Conservation (phyloP, 805 yeast genomes). For the Yamadazyma insecticola region DNA sequence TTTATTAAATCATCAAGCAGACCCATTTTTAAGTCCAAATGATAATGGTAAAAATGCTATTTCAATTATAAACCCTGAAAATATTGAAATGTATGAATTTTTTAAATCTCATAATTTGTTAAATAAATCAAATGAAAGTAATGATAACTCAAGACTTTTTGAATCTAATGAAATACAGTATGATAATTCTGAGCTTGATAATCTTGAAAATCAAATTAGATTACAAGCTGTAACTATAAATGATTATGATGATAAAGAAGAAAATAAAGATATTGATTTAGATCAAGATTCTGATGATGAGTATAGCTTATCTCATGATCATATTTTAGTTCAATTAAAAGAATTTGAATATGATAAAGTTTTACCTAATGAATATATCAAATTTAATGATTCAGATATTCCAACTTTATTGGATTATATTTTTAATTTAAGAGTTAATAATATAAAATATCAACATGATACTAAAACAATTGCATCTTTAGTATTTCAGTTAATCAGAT, state of each 20-base stretch:
- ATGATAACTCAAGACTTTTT: conserved; percentile 7
- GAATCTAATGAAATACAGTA: conserved; percentile 17
- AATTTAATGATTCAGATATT: conserved; percentile 56
- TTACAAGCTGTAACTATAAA: conserved; percentile 27
- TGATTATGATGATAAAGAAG: conserved; percentile 7
- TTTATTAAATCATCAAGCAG: conserved; percentile 62
- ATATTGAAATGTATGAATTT: conserved; percentile 50
- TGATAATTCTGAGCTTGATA: conserved; percentile 27
- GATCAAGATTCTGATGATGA: conserved; percentile 10
- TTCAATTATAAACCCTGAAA: conserved; percentile 52
- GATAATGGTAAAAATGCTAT: conserved; percentile 46
- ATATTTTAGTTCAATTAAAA: conserved; percentile 20
- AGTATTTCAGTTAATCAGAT: conserved; percentile 65
- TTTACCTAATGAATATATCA: conserved; percentile 54
- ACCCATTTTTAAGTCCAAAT: conserved; percentile 39
- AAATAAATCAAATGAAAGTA: conserved; percentile 8
- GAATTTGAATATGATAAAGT: conserved; percentile 56
- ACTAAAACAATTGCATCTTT: conserved; percentile 64
- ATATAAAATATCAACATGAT: conserved; percentile 36
- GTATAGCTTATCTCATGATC: conserved; percentile 25
- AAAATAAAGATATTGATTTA: conserved; percentile 12
- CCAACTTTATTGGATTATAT: conserved; percentile 45
- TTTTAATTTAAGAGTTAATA: conserved; percentile 40
- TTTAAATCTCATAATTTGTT: conserved; percentile 48
- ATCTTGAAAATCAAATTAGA: conserved; percentile 28